phyloP scores from a whole-genome alignment of 2,329 filamentous ascomycete genomes.

The Cryphonectria nitschkei region DNA sequence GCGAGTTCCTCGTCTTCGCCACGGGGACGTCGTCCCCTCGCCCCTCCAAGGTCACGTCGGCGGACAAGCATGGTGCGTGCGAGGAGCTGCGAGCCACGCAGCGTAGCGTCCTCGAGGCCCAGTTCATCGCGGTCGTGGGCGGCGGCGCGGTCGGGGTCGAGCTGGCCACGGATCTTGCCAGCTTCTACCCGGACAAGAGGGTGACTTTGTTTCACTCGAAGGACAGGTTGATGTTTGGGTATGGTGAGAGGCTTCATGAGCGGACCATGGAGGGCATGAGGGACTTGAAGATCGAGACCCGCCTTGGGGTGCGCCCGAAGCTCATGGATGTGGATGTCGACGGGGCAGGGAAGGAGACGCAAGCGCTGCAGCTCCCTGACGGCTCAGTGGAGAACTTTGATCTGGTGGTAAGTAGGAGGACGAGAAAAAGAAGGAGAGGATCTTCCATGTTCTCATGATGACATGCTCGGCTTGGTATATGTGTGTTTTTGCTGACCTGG shows the following conservation, averaged over 20 bases:
- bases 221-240: slow-evolving; percentile 55
- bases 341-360: slow-evolving; percentile 52
- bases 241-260: slow-evolving; percentile 47
- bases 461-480: too few species aligned
- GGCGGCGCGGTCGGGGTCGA: slow-evolving; percentile 67
- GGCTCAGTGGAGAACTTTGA: neutral
- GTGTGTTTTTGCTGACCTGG: slow-evolving; percentile 18
- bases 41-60: slow-evolving; percentile 51
- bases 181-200: slow-evolving; percentile 56
- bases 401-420: slow-evolving; percentile 9
- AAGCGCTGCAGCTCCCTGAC: slow-evolving; percentile 43
- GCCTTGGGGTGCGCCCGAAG: slow-evolving; percentile 42
- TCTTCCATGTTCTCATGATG: too few species aligned
- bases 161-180: slow-evolving; percentile 62
- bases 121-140: slow-evolving; percentile 54
- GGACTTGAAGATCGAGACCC: slow-evolving; percentile 47
- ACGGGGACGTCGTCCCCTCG: slow-evolving; percentile 54
- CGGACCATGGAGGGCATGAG: slow-evolving; percentile 46
- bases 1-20: slow-evolving; percentile 60
- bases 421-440: too few species aligned
- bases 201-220: slow-evolving; percentile 64
- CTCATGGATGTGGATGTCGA: slow-evolving; percentile 44
- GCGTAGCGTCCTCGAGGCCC: slow-evolving; percentile 45
- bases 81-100: slow-evolving; percentile 51
- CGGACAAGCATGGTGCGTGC: slow-evolving; percentile 48